phyloP scores from a whole-genome alignment of 352 stramenopile species.

The Phytophthora aleatoria region DNA sequence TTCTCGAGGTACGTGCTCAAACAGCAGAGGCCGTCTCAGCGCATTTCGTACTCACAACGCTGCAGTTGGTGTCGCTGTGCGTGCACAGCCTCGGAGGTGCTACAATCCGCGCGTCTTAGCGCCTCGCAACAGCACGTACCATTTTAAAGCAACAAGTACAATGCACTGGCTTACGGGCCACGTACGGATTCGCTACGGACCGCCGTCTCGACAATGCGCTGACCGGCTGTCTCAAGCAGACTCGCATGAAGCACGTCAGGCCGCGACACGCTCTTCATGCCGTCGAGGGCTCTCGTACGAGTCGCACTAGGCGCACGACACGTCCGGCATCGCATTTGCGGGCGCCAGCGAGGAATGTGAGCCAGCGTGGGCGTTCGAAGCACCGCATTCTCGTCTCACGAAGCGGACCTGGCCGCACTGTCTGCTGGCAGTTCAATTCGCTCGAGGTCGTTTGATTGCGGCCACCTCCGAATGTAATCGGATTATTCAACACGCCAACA shows the following conservation, averaged over 20 bases:
- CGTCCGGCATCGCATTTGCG: neutral
- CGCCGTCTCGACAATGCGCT: conserved; percentile 9
- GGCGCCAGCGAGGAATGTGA: conserved; percentile 9
- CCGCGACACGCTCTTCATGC: conserved; percentile 15
- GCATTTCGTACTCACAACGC: neutral
- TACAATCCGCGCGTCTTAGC: neutral
- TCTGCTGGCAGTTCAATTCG: conserved; percentile 22
- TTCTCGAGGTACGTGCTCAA: conserved; percentile 52
- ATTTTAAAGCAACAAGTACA: conserved; percentile 4
- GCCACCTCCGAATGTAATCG: conserved; percentile 12
- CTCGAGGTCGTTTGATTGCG: neutral
- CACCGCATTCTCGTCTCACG: conserved; percentile 5
- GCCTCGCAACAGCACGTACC: neutral
- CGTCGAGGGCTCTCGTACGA: neutral
- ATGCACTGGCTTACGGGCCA: conserved; percentile 2
- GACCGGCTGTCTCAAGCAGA: conserved; percentile 11
- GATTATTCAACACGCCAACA: conserved; percentile 14
- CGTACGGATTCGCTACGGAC: conserved; percentile 7
- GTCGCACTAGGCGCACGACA: neutral
- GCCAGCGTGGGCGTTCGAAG: neutral
- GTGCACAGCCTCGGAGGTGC: conserved; percentile 29
- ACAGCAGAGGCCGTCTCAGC: neutral
- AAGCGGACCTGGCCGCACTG: conserved; percentile 6
- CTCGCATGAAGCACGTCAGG: conserved; percentile 16
- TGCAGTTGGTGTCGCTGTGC: conserved; percentile 46